Base-by-base conservation (phyloP, 768 basidiomycete species). In the Psilocybe subaeruginosa region DNA sequence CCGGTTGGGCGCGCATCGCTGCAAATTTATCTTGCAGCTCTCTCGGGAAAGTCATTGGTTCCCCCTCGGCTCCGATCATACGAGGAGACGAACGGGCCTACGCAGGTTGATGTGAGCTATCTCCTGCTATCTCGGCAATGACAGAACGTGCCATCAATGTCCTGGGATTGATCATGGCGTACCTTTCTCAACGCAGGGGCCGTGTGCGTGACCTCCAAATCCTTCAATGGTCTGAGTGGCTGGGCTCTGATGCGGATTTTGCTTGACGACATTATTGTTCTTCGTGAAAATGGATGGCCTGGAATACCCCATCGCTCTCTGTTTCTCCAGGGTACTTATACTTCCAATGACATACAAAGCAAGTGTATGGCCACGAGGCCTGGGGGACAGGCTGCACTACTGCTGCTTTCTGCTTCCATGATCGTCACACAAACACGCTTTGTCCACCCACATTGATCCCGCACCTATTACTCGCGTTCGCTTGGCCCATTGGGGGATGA, bases 81-180 rank as follows among this genome's bases (percentile, higher is more conserved):
- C 62, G 66, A 27, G 74, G 70, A 37, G 69, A 66, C 6, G 73
- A 74, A 50, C 60, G 58, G 9, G 69, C 64, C 74, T 74, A 19
- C n/a, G 37, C 17, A 41, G 29, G 45, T 29, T 39, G 27, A 56
- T 56, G n/a, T 54, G 39, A 46, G 55, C 58, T 37, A 53, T 31
- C 14, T 60, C 41, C 23, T 16, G 55, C 58, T 37, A 53, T 31
- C 14, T 60, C 41, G 49, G 30, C 29, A 50, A 31, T 23, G 23
- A 27, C 54, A 14, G 23, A 41, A 9, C n/a, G 45, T 19, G 19
- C 17, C 11, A n/a, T 39, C 17, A 35, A 30, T 17, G 9, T 48
- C 4, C 30, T 12, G 49, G 14, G 8, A 31, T 23, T 23, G 23
- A 23, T 23, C 23, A 23, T 6, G 19, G 23, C 69, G 14, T 59